A percentile compares a stretch with the other conserved stretches of the same genome.
Conservation (phyloP, 257 asterid genomes). For the Prunella vulgaris region DNA sequence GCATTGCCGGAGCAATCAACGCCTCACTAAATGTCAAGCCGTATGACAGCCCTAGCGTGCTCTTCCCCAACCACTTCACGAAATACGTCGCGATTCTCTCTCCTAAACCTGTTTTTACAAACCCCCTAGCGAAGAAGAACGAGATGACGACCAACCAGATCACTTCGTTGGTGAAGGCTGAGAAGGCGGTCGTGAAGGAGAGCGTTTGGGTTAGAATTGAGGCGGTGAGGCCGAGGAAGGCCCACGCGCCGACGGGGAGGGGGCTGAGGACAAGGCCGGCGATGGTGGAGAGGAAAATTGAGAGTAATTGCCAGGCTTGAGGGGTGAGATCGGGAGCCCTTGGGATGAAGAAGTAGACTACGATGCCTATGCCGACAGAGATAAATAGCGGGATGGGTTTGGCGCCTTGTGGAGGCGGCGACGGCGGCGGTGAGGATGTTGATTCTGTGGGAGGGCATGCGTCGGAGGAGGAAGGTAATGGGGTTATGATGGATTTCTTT, state of each 20-base stretch:
- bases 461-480: conserved; percentile 24
- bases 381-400: conserved; percentile 51
- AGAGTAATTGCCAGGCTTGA: conserved; percentile 79
- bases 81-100: conserved; percentile 81
- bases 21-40: conserved; percentile 89
- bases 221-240: conserved; percentile 74
- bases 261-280: conserved; percentile 85
- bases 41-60: conserved; percentile 82
- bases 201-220: conserved; percentile 59
- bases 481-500: conserved; percentile 8
- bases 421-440: background rate
- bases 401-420: conserved; percentile 43
- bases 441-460: conserved; percentile 12
- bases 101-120: conserved; percentile 82
- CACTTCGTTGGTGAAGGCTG: conserved; percentile 76
- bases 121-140: conserved; percentile 88
- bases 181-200: conserved; percentile 55
- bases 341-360: conserved; percentile 53
- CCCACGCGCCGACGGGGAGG: conserved; percentile 92
- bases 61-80: conserved; percentile 84
- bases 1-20: conserved; percentile 92
- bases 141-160: conserved; percentile 89
- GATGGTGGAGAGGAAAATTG: conserved; percentile 75
- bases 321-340: conserved; percentile 57
- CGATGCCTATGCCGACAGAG: conserved; percentile 52